A percentile compares a stretch with the other conserved stretches of the same genome.
These are phyloP conservation scores for Epichloe festucae DNA, from an alignment of 2,329 filamentous ascomycete genomes.

Conservation along the genomic window DNA sequence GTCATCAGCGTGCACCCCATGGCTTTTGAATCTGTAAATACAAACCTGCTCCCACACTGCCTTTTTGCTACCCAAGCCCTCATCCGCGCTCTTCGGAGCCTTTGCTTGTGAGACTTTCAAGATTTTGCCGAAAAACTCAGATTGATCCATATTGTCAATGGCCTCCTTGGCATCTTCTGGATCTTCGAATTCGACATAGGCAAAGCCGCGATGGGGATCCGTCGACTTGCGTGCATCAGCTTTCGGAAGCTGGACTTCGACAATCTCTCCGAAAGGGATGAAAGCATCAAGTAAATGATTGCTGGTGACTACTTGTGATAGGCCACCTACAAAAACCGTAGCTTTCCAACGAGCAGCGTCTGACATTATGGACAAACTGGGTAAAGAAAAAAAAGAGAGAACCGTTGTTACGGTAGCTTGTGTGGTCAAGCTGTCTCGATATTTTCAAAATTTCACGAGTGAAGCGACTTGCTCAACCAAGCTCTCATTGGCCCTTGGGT, in stretches of 20 bases:
- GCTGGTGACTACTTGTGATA: conserved; percentile 64
- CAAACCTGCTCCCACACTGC: conserved; percentile 94
- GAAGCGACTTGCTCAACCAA: neutral
- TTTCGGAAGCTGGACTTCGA: conserved; percentile 81
- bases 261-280: conserved; percentile 91
- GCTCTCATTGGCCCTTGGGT: neutral
- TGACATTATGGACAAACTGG: conserved; percentile 44
- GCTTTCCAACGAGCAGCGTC: conserved; percentile 76
- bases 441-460: neutral
- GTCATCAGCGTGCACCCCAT: neutral
- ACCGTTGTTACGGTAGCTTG: neutral
- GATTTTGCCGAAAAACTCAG: conserved; percentile 82
- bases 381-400: neutral
- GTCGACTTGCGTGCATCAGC: conserved; percentile 67
- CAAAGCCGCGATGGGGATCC: conserved; percentile 81
- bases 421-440: neutral
- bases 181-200: conserved; percentile 89
- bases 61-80: conserved; percentile 82
- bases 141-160: conserved; percentile 98
- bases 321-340: conserved; percentile 83
- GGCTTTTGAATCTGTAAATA: conserved; percentile 7
- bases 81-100: conserved; percentile 74
- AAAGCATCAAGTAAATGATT: conserved; percentile 79
- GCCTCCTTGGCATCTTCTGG: conserved; percentile 80
- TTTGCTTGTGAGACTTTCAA: conserved; percentile 90